Conservation (phyloP, 805 yeast genomes). For the Metschnikowia anglica region DNA sequence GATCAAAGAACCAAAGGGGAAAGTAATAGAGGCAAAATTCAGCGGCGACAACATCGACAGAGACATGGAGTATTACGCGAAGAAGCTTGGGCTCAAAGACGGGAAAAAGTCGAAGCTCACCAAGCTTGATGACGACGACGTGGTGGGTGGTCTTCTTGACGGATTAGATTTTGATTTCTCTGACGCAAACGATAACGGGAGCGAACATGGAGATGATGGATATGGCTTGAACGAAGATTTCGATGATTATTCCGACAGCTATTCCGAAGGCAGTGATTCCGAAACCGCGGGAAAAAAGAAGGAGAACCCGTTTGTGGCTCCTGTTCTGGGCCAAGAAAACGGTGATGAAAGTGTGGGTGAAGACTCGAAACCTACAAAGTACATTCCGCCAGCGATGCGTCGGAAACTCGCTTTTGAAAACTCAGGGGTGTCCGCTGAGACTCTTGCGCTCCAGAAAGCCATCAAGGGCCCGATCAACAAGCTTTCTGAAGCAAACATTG, state of each 20-base stretch:
- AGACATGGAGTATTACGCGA: slow-evolving; percentile 81
- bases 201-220: slow-evolving; percentile 14
- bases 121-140: slow-evolving; percentile 64
- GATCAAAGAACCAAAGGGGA: slow-evolving; percentile 9
- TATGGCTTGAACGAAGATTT: slow-evolving; percentile 12
- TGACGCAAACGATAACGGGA: slow-evolving; percentile 22
- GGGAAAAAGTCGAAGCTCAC: slow-evolving; percentile 47
- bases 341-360: slow-evolving; percentile 14
- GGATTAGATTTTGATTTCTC: slow-evolving; percentile 59
- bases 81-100: slow-evolving; percentile 67
- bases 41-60: slow-evolving; percentile 44
- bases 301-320: slow-evolving; percentile 50
- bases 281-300: slow-evolving; percentile 30
- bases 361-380: slow-evolving; percentile 37
- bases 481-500: slow-evolving; percentile 83
- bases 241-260: slow-evolving; percentile 14
- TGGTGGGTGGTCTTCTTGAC: slow-evolving; percentile 78
- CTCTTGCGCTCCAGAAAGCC: slow-evolving; percentile 51
- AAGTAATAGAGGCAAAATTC: slow-evolving; percentile 19
- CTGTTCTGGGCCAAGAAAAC: slow-evolving; percentile 15
- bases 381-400: slow-evolving; percentile 87
- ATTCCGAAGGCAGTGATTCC: slow-evolving; percentile 24
- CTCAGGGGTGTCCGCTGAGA: slow-evolving; percentile 37
- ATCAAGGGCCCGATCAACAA: slow-evolving; percentile 84
- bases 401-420: slow-evolving; percentile 46